Evolutionary conservation across 345 rosid genomes (phyloP).

Genomic region (Carallia brachiata): DNA sequence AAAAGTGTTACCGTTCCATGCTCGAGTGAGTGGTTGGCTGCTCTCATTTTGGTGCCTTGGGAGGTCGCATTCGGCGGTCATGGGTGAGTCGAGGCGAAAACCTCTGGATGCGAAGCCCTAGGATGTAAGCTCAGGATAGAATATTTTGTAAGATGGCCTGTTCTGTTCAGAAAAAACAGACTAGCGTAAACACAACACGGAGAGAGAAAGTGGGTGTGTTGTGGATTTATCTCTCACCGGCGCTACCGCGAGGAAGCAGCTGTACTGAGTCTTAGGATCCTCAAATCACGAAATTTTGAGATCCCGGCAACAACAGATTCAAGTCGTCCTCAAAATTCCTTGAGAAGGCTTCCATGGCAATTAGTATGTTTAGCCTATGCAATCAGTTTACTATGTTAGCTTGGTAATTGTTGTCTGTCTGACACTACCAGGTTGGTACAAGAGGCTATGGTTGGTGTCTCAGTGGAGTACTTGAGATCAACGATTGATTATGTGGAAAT

Average conservation of each 20-base stretch:
- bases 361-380: no score
- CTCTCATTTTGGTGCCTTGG: slow-evolving; percentile 71
- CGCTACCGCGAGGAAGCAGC: no score
- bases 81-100: slow-evolving; percentile 83
- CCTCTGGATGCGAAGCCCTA: slow-evolving; percentile 61
- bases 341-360: slow-evolving; percentile 65
- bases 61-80: slow-evolving; percentile 82
- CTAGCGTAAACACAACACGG: no score
- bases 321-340: slow-evolving; percentile 35
- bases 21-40: slow-evolving; percentile 58
- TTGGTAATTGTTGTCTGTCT: slow-evolving; percentile 56
- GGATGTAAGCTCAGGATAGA: slow-evolving; percentile 71
- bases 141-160: slow-evolving; percentile 39
- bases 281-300: no score
- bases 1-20: slow-evolving; percentile 73
- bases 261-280: no score
- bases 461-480: slow-evolving; percentile 75
- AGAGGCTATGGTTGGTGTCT: slow-evolving; percentile 53
- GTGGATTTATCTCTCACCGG: no score
- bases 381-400: no score
- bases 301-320: no score
- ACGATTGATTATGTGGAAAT: slow-evolving; percentile 63
- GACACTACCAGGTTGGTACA: slow-evolving; percentile 57
- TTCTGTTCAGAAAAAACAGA: no score
- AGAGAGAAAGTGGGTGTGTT: no score